Evolutionary conservation across 2,329 filamentous ascomycete species (phyloP).

Genomic region (Emergomyces pasteurianus): DNA sequence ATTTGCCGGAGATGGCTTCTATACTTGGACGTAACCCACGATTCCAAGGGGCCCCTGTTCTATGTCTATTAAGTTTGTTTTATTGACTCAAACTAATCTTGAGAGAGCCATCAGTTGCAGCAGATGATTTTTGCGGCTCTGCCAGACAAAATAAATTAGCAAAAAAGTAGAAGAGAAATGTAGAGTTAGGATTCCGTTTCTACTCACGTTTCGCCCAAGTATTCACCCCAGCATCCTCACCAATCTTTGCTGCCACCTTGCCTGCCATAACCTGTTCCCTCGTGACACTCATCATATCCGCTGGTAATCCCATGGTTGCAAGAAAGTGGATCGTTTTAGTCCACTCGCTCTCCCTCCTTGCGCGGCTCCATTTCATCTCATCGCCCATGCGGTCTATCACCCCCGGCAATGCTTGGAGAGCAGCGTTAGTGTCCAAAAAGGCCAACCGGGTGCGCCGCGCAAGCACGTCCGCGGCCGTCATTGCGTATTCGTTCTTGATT

Average conservation of each 20-base stretch:
- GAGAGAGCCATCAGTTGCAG: not conserved
- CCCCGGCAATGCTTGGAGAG: conserved; percentile 60
- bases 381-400: conserved; percentile 69
- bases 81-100: not conserved
- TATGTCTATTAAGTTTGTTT: not conserved
- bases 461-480: conserved; percentile 66
- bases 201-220: not conserved
- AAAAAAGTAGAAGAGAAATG: not conserved
- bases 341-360: conserved; percentile 61
- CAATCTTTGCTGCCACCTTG: not conserved
- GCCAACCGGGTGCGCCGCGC: conserved; percentile 63
- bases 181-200: not conserved
- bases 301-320: conserved; percentile 1
- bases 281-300: conserved; percentile 2
- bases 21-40: not conserved
- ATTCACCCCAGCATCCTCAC: not conserved
- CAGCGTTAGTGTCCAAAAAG: conserved; percentile 70
- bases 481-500: conserved; percentile 65
- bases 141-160: not conserved
- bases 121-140: not conserved
- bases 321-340: conserved; percentile 44
- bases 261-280: conserved; percentile 2
- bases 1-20: not conserved
- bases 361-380: conserved; percentile 59
- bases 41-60: not conserved